phyloP scores from a whole-genome alignment of 495 filamentous ascomycete species.

The Cercophora sp. region DNA sequence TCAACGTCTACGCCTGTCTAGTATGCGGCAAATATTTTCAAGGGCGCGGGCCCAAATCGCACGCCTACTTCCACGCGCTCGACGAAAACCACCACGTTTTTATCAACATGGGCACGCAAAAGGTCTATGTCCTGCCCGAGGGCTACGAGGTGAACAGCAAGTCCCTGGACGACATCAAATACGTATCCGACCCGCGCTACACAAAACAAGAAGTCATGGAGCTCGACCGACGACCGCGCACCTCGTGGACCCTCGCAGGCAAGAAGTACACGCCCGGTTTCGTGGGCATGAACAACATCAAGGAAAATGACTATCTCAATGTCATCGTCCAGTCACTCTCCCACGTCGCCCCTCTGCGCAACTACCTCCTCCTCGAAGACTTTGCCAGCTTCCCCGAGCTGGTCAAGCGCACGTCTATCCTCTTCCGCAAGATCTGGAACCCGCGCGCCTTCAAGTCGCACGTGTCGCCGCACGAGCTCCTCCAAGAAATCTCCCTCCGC shows the following conservation, averaged over 20 bases:
- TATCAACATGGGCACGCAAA: slow-evolving; percentile 94
- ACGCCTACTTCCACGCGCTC: slow-evolving; percentile 96
- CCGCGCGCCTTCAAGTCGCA: slow-evolving; percentile 94
- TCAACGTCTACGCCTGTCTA: slow-evolving; percentile 97
- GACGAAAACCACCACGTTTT: slow-evolving; percentile 95
- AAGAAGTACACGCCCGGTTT: slow-evolving; percentile 89
- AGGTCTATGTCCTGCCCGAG: slow-evolving; percentile 92
- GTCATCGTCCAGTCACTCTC: slow-evolving; percentile 91
- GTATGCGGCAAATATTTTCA: slow-evolving; percentile 98
- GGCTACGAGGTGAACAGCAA: slow-evolving; percentile 96
- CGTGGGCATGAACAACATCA: slow-evolving; percentile 99
- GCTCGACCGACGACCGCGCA: slow-evolving; percentile 72
- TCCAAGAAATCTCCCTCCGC: slow-evolving; percentile 87
- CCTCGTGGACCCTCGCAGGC: slow-evolving; percentile 72
- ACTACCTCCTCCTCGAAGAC: slow-evolving; percentile 86
- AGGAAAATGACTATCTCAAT: slow-evolving; percentile 98
- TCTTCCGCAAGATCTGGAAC: slow-evolving; percentile 98
- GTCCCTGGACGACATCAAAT: slow-evolving; percentile 97
- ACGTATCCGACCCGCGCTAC: slow-evolving; percentile 90
- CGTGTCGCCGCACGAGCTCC: slow-evolving; percentile 93
- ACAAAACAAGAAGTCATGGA: slow-evolving; percentile 71
- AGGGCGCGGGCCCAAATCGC: slow-evolving; percentile 85
- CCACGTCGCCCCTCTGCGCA: slow-evolving; percentile 85
- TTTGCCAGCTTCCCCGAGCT: slow-evolving; percentile 54
- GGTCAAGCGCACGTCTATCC: slow-evolving; percentile 75